Evolutionary conservation across 1,139 yeast species (phyloP).

Genomic region (Kodamaea anthophila): DNA sequence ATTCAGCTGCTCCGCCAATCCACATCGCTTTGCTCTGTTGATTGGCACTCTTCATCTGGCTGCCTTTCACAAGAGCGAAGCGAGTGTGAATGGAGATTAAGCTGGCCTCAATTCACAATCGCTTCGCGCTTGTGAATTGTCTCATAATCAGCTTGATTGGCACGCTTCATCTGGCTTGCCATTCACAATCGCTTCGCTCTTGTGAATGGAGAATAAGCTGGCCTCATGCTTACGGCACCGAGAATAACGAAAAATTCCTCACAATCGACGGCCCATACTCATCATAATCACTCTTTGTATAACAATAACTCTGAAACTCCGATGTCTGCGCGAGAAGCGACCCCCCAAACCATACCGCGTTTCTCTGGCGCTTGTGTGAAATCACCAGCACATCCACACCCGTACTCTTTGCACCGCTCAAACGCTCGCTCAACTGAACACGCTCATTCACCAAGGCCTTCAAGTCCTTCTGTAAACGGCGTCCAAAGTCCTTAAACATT

Average conservation of each 20-base stretch:
- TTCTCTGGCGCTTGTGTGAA: constrained; percentile 93
- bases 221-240: constrained; percentile 54
- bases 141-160: no score
- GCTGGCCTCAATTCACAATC: no score
- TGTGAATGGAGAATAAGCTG: no score
- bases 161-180: no score
- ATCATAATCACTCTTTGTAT: constrained; percentile 94
- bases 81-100: no score
- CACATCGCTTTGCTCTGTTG: no score
- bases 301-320: constrained; percentile 93
- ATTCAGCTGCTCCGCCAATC: no score
- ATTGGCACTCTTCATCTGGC: no score
- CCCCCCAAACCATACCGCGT: constrained; percentile 99
- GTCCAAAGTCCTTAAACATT: constrained; percentile 96
- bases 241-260: constrained; percentile 89
- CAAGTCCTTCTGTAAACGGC: constrained; percentile 93
- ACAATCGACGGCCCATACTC: constrained; percentile 97
- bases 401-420: constrained; percentile 79
- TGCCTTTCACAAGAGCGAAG: no score
- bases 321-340: constrained; percentile 94
- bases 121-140: no score
- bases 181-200: no score
- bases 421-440: constrained; percentile 71
- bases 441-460: constrained; percentile 84
- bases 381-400: constrained; percentile 98